A percentile compares a stretch with the other conserved stretches of the same genome.
Conservation (phyloP, 2,329 filamentous ascomycete species). For the Beauveria sp. region DNA sequence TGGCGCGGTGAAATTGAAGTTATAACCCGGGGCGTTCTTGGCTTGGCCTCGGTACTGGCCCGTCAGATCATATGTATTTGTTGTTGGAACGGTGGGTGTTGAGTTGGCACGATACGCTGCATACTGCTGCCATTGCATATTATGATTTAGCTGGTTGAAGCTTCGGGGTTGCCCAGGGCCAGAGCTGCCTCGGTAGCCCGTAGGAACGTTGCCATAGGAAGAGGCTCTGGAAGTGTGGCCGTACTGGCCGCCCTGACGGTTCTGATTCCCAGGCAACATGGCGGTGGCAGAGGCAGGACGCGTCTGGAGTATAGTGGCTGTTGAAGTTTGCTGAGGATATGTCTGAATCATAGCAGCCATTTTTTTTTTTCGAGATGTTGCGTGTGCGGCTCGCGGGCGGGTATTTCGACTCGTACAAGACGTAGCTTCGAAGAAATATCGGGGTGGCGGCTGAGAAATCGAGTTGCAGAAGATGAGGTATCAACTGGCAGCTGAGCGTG, state of each 20-base stretch:
- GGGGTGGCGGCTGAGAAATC: neutral
- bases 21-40: constrained; percentile 33
- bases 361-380: constrained; percentile 27
- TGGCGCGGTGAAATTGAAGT: constrained; percentile 26
- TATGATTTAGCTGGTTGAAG: constrained; percentile 58
- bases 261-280: constrained; percentile 43
- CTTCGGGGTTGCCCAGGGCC: constrained; percentile 67
- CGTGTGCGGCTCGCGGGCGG: neutral
- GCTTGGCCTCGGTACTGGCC: constrained; percentile 22
- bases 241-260: constrained; percentile 45
- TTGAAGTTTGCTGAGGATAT: constrained; percentile 66
- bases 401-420: neutral
- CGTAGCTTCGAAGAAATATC: neutral
- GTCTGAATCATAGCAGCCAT: constrained; percentile 85
- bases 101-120: constrained; percentile 41
- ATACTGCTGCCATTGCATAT: constrained; percentile 43
- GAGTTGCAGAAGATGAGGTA: neutral
- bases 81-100: constrained; percentile 34
- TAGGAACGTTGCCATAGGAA: constrained; percentile 26
- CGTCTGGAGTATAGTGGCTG: constrained; percentile 68
- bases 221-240: constrained; percentile 18
- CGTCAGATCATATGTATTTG: constrained; percentile 18
- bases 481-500: neutral
- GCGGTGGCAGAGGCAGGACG: constrained; percentile 49
- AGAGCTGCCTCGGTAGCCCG: constrained; percentile 47